Base-by-base conservation (phyloP, 345 rosid genomes). In the Balakata baccata region DNA sequence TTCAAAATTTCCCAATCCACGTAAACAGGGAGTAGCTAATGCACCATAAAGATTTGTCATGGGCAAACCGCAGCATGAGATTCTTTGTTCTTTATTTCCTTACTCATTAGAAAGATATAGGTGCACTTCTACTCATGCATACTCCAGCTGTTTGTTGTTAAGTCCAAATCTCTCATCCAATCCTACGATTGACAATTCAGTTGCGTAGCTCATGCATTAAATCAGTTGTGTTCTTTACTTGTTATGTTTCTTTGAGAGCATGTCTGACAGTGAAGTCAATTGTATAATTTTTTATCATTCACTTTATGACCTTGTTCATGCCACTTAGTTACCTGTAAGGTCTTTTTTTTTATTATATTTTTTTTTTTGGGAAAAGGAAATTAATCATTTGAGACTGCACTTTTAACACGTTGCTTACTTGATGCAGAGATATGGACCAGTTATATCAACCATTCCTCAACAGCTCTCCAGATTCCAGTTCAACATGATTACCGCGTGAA, bases 391-490 rank as follows among this genome's bases (percentile, higher is more conserved):
- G 34, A 29, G 34, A 29, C 20, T 53, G 41, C 7, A 53, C 39
- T 58, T 49, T 57, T 70, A 66, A 69, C 29, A 11, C 12, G 6
- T 14, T 34, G 38, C 38, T 75, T 46, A 29, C 62, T 76, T 72
- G 83, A 54, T 53, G 86, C 89, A 93, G 97, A 92, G 96, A 83
- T 94, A 92, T 38, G 98, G 98, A 62, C 97, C 97, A 0, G 96
- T 94, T 37, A 94, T 92, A 77, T 94, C 97, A 39, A 92, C 97
- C 81, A 94, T 94, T 80, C 98, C 98, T 51, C 97, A 92, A 84
- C 98, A 94, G 84, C 97, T 94, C 66, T 94, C 98, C 51, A 92
- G 98, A 85, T 92, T 92, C 86, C 97, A 90, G 81, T 92, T 94
- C 88, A 92, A 90, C 77, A 94, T 94, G 98, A 87, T 91, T 69